Percentiles rank a stretch among this genome's conserved stretches.
Evolutionary conservation across 805 yeast genomes (phyloP).

Genomic region (Wickerhamiella alocasiicola): DNA sequence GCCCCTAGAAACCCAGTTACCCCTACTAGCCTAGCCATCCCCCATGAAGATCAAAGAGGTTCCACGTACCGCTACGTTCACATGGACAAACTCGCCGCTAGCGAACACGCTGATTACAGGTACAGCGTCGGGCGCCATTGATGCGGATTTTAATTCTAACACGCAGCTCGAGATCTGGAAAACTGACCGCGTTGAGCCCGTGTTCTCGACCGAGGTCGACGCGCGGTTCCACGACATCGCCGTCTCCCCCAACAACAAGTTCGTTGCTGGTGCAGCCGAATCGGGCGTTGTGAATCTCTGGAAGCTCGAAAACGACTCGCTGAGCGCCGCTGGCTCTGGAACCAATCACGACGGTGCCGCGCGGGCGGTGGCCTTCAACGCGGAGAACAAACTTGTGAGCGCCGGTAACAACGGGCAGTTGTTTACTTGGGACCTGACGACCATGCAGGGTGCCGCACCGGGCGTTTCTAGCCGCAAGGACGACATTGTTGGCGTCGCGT

Average conservation of each 20-base stretch:
- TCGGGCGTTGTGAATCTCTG: conserved; percentile 69
- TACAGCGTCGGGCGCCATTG: conserved; percentile 92
- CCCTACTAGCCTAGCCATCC: too few species aligned
- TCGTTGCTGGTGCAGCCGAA: conserved; percentile 80
- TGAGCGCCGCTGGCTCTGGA: conserved; percentile 27
- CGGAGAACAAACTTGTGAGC: conserved; percentile 60
- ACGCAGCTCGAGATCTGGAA: conserved; percentile 75
- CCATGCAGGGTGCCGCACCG: conserved; percentile 43
- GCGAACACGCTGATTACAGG: conserved; percentile 79
- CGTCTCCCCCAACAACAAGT: conserved; percentile 15
- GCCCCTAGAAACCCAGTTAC: too few species aligned
- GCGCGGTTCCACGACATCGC: conserved; percentile 41
- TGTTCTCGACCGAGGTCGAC: conserved; percentile 18
- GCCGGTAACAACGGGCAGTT: conserved; percentile 88
- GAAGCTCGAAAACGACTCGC: conserved; percentile 36
- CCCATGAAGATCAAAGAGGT: conserved; percentile 82
- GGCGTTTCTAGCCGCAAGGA: conserved; percentile 68
- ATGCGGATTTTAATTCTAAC: conserved; percentile 67
- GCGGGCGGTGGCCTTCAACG: conserved; percentile 64
- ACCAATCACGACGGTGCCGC: conserved; percentile 43
- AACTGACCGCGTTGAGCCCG: conserved; percentile 30
- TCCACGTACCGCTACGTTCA: conserved; percentile 80
- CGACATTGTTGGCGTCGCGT: conserved; percentile 66
- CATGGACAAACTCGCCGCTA: conserved; percentile 70
- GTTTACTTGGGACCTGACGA: conserved; percentile 76